Base-by-base conservation (phyloP, 768 basidiomycete genomes). In the Lactarius psammicola region DNA sequence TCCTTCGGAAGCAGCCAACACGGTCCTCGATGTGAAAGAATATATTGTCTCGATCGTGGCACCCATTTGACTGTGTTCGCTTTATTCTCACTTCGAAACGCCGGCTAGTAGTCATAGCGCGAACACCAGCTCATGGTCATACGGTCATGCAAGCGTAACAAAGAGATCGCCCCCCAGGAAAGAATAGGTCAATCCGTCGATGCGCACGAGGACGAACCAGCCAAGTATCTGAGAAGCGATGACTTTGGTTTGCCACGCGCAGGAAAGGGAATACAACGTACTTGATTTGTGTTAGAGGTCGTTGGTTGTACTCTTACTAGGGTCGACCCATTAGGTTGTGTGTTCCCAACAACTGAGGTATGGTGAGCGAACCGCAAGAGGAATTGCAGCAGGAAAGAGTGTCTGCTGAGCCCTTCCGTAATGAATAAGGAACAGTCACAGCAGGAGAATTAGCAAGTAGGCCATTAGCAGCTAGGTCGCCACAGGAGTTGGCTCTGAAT, bases 341-440 rank as follows among this genome's bases (percentile, higher is more conserved):
- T 26, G 20, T 11, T 62, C 42, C 74, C 74, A 75, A 49, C 61
- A 65, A n/a, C 60, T 72, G 40, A 74, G 58, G 57, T 72, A 73
- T 17, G 74, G 73, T 3, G 73, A 72, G 23, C 73, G 70, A 36
- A 74, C 69, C 23, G 70, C 69, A 26, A 75, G 69, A 49, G 74
- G 74, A 44, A 73, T 51, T 42, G 68, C 64, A 13, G 70, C 56
- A 20, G 74, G 74, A 42, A 68, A 68, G 63, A 72, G 59, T 0
- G 70, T 34, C 34, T 65, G 62, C 44, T 59, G 61, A 4, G 66
- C 63, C 26, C 11, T 49, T 33, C 42, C 64, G 44, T 31, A 18
- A 5, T 6, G n/a, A 7, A 53, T 60, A 49, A 59, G 2, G 31
- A 56, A 26, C 23, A n/a, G n/a, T n/a, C n/a, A n/a, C n/a, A 49